Evolutionary conservation across 441 rosid genomes (phyloP), one percentile per base, ranked within the genome.

Genomic region (Syzygium syzygioides): DNA sequence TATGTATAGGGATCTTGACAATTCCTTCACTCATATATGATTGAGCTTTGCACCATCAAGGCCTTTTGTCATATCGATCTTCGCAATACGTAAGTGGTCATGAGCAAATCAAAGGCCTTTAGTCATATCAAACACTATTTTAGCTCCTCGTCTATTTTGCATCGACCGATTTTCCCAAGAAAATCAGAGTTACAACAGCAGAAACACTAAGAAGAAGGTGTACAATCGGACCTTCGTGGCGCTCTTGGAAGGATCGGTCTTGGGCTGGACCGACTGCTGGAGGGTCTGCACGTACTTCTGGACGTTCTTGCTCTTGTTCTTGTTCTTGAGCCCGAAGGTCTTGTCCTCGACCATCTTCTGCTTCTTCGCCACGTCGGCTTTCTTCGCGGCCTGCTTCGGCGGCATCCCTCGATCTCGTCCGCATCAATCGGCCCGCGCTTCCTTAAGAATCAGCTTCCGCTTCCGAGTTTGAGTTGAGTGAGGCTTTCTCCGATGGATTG

Each of bases 291-390:
- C 97, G 83, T 98, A 96, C 90, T 98, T 96, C 91, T 98, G 99
- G 76, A 97, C 99, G 92, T 94, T 98, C 91, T 98, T 97, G 91
- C 99, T 96, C 94, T 98, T 98, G 91, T 95, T 96, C 92, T 97
- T 97, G 93, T 98, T 97, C 90, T 97, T 97, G 88, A 97, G 93
- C 23, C 99, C 99, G 91, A 98, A 98, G 10, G 99, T 98, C 93
- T 95, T 98, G 95, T 96, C 99, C 92, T 97, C 99, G 66, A 95
- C 97, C 90, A 95, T 76, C 94, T 97, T 98, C 93, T 97, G 97
- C 96, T 98, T 98, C 95, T 96, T 98, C 90, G 97, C 96, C 91
- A 97, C 86, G 90, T 98, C 99, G 87, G 95, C 92, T 91, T 97
- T 87, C 62, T 80, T 96, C 17, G 99, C 91, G 88, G 68, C 86